Conservation (phyloP, 2,329 filamentous ascomycete species). For the Teratosphaeriaceae sp. region DNA sequence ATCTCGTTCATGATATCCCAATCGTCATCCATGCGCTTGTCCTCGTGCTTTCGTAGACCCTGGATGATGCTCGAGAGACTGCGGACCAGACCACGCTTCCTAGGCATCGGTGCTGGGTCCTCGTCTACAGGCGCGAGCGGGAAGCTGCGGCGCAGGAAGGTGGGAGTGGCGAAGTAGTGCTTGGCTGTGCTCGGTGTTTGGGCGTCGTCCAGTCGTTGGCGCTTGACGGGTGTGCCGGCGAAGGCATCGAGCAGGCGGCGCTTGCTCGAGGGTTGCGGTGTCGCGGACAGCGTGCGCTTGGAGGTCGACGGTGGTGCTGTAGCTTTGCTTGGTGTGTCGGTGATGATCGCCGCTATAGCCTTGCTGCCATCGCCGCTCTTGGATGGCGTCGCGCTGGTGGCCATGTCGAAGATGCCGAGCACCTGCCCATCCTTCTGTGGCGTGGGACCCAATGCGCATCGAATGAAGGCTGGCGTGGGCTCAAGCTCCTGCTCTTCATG, state of each 20-base stretch:
- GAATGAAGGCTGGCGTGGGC: constrained; percentile 26
- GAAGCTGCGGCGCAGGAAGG: constrained; percentile 55
- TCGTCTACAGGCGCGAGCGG: constrained; percentile 52
- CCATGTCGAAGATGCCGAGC: constrained; percentile 68
- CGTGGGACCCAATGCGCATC: constrained; percentile 58
- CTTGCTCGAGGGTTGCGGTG: constrained; percentile 51
- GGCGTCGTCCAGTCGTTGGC: constrained; percentile 33
- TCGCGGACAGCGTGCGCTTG: constrained; percentile 27
- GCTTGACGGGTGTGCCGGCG: constrained; percentile 53
- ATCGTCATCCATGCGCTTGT: constrained; percentile 65
- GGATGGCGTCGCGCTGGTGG: constrained; percentile 48
- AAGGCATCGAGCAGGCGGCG: constrained; percentile 57
- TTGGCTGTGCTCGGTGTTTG: constrained; percentile 22
- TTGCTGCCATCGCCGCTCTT: constrained; percentile 13
- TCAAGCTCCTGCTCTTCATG: constrained; percentile 24
- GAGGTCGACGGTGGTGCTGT: constrained; percentile 8
- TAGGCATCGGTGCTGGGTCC: constrained; percentile 34
- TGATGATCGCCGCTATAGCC: not conserved
- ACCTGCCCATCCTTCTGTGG: constrained; percentile 73
- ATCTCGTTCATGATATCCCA: constrained; percentile 66
- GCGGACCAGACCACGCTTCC: constrained; percentile 48
- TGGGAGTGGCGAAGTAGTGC: constrained; percentile 57
- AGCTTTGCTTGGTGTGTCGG: constrained; percentile 33
- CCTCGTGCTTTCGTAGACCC: constrained; percentile 61
- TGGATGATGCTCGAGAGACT: constrained; percentile 70